Conservation (phyloP, 139 green algal species). For the Picochlorum sp. region DNA sequence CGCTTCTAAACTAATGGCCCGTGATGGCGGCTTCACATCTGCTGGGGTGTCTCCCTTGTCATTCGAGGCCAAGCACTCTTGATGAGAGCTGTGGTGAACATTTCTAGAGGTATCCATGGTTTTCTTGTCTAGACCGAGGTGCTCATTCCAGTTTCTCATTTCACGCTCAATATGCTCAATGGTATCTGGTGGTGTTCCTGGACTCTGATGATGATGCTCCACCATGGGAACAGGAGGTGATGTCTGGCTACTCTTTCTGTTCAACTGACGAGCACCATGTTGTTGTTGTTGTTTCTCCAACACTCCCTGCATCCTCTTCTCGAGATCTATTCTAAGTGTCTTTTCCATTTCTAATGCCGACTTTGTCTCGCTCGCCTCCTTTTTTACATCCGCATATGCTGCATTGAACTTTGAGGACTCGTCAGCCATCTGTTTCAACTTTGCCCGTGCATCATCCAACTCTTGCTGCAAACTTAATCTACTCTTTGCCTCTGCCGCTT, state of each 20-base stretch:
- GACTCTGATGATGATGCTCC: too few relatives aligned
- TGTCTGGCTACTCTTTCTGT: too few relatives aligned
- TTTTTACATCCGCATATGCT: not conserved
- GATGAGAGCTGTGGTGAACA: not conserved
- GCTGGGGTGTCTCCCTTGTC: not conserved
- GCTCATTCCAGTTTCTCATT: not conserved
- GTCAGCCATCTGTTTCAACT: not conserved
- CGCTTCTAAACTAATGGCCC: not conserved
- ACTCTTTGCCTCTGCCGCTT: conserved; percentile 2
- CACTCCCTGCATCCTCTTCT: too few relatives aligned
- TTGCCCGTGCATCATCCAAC: not conserved
- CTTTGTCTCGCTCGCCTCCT: not conserved
- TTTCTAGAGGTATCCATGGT: not conserved
- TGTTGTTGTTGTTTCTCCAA: too few relatives aligned
- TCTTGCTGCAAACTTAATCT: not conserved
- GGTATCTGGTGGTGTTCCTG: too few relatives aligned
- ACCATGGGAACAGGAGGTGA: too few relatives aligned
- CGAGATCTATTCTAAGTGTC: not conserved
- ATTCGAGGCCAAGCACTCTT: not conserved
- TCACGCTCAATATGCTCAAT: too few relatives aligned
- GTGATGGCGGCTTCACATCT: not conserved
- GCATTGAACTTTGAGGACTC: not conserved
- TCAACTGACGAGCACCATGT: too few relatives aligned
- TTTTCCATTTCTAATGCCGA: not conserved
- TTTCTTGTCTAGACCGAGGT: not conserved